Conservation (phyloP, 768 basidiomycete genomes). For the Scleroderma bovista region DNA sequence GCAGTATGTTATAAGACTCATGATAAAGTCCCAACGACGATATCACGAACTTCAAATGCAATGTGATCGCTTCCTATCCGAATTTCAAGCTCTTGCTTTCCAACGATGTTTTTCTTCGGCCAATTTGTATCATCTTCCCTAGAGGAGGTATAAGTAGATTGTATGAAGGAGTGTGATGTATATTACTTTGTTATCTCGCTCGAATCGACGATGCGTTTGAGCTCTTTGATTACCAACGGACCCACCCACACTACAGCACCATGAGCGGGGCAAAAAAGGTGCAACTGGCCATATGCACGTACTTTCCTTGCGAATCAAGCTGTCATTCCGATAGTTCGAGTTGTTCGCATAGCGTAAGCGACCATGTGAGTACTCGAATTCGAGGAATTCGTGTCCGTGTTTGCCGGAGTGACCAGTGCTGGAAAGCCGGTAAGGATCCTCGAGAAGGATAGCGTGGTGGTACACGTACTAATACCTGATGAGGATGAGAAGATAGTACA, state of each 20-base stretch:
- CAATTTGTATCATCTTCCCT: conserved; percentile 98
- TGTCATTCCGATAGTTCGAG: conserved; percentile 98
- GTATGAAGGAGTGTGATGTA: not conserved
- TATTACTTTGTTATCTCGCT: conserved; percentile 90
- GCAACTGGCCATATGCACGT: conserved; percentile 28
- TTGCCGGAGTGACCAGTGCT: conserved; percentile 95
- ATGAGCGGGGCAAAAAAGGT: not conserved
- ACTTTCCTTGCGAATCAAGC: conserved; percentile 98
- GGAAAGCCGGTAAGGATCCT: not conserved
- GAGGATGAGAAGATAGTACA: conserved; percentile 10
- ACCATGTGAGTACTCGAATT: conserved; percentile 97
- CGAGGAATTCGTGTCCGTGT: conserved; percentile 96
- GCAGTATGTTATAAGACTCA: not conserved
- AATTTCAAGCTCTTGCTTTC: conserved; percentile 97
- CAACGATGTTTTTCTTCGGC: conserved; percentile 99
- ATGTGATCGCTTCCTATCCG: conserved; percentile 93
- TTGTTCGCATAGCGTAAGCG: conserved; percentile 97
- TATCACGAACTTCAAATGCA: conserved; percentile 79
- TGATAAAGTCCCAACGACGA: not conserved
- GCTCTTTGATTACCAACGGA: conserved; percentile 86
- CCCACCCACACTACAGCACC: conserved; percentile 81
- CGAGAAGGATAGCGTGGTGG: not conserved
- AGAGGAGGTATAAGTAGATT: conserved; percentile 1
- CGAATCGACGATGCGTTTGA: conserved; percentile 88
- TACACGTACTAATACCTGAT: conserved; percentile 48